Evolutionary conservation across 768 basidiomycete species (phyloP), one percentile per base, ranked within the genome.

Genomic region (Xerocomus spinulosus): DNA sequence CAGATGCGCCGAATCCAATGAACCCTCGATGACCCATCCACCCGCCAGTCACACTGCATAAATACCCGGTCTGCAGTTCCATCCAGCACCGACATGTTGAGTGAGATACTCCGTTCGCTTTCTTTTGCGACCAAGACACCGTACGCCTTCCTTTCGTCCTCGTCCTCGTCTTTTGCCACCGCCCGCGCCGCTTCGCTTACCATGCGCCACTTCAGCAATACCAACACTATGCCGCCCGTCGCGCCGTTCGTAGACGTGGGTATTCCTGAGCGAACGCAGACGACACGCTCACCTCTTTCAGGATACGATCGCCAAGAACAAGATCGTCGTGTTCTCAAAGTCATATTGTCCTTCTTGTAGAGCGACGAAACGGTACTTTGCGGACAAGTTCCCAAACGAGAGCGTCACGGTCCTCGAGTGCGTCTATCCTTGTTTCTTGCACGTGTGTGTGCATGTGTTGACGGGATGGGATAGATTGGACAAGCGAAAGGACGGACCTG

Each of bases 251-350:
- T 78, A 39, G 72, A 75, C 30, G 75, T 76, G 40, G 15, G 72
- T 48, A 2, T 10, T 20, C 26, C 24, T 9, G n/a, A 9, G 9
- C 21, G 1, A 20, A 23, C 14, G 2, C 12, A 9, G n/a, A 15
- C 15, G 15, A 5, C 18, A 36, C 18, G 36, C 45, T 51, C 23
- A 76, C 55, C 62, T 66, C 66, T 57, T 17, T 4, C 58, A 84
- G 79, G 50, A 55, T 33, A 63, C 72, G 21, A 80, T 85, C 51
- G 49, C 60, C 4, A 62, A 70, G 14, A 71, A 81, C 72, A 76
- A 74, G 52, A 70, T 83, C 36, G 69, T 71, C 36, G 74, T 83
- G 38, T 84, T 84, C 60, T 81, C 82, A 32, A 86, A 85, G 68
- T 61, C 70, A 6, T 73, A 56, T 34, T 85, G 83, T 62, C 75